Conservation (phyloP, 1,284 basidiomycete genomes). For the Agaricales sp. region DNA sequence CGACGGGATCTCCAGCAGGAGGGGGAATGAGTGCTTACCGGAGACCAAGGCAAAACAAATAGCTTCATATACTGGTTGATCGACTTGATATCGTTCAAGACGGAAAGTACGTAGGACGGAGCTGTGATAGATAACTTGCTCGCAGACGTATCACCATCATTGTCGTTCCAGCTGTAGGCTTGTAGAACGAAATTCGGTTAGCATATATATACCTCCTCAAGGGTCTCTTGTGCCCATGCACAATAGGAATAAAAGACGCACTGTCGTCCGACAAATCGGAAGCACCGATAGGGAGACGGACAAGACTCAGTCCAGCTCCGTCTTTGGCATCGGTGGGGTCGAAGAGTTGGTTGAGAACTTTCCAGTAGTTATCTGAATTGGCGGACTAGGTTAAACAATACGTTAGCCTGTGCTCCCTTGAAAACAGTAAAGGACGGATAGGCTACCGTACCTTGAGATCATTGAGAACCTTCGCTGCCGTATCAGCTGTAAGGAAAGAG, state of each 20-base stretch:
- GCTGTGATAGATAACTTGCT: constrained; percentile 33
- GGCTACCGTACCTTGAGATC: constrained; percentile 37
- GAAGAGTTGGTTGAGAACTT: constrained; percentile 34
- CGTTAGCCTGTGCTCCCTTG: too few species aligned
- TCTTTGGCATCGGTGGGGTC: constrained; percentile 33
- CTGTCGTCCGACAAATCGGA: constrained; percentile 42
- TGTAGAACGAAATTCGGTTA: too few species aligned
- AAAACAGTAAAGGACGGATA: background rate
- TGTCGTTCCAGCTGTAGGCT: constrained; percentile 43
- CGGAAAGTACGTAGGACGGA: constrained; percentile 39
- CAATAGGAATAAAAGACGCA: constrained; percentile 15
- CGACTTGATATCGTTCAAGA: constrained; percentile 36
- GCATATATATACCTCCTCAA: constrained; percentile 22
- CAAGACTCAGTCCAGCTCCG: constrained; percentile 37
- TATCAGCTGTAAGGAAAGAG: constrained; percentile 46
- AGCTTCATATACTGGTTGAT: constrained; percentile 31
- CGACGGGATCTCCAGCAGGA: background rate
- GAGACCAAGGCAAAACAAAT: constrained; percentile 46
- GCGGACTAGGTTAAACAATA: constrained; percentile 18
- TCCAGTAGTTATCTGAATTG: constrained; percentile 35
- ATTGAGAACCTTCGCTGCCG: constrained; percentile 34
- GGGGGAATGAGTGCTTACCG: constrained; percentile 23
- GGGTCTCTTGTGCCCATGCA: constrained; percentile 2
- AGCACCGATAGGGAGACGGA: constrained; percentile 43
- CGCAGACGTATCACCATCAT: constrained; percentile 36